Conservation (phyloP, 805 yeast species). For the Candida gorgasii region DNA sequence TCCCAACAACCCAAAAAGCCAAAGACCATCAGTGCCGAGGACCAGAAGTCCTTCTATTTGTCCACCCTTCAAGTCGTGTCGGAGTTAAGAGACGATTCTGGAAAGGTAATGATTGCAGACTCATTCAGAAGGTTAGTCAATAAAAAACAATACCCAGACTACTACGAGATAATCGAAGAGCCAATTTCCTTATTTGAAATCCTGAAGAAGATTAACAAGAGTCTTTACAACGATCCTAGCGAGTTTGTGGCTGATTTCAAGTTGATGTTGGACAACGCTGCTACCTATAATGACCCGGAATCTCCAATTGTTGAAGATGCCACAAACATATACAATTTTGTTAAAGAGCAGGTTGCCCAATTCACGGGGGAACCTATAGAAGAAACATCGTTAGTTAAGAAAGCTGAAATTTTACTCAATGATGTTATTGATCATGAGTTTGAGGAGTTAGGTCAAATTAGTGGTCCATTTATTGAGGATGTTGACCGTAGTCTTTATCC, state of each 20-base stretch:
- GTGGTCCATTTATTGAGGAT: constrained; percentile 73
- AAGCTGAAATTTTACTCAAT: constrained; percentile 30
- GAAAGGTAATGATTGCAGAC: constrained; percentile 22
- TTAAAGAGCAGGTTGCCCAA: constrained; percentile 46
- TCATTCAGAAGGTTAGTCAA: constrained; percentile 38
- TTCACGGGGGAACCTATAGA: constrained; percentile 14
- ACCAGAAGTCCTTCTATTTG: constrained; percentile 28
- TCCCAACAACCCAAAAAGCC: constrained; percentile 6
- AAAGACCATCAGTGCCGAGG: constrained; percentile 17
- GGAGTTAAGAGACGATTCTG: constrained; percentile 31
- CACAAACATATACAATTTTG: constrained; percentile 53
- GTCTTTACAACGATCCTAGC: constrained; percentile 28
- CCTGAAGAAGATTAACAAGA: constrained; percentile 41
- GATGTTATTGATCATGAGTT: constrained; percentile 46
- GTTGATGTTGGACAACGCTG: constrained; percentile 39
- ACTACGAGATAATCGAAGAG: constrained; percentile 32
- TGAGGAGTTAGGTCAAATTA: constrained; percentile 51
- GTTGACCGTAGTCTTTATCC: constrained; percentile 74
- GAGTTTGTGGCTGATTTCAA: constrained; percentile 38
- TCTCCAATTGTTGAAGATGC: constrained; percentile 69
- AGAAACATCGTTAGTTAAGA: constrained; percentile 15
- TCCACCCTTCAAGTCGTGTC: constrained; percentile 33
- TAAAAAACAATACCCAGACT: constrained; percentile 41
- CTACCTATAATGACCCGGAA: constrained; percentile 40
- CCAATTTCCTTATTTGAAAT: constrained; percentile 39